Conservation (phyloP, 768 basidiomycete species). For the Paxillus involutus region DNA sequence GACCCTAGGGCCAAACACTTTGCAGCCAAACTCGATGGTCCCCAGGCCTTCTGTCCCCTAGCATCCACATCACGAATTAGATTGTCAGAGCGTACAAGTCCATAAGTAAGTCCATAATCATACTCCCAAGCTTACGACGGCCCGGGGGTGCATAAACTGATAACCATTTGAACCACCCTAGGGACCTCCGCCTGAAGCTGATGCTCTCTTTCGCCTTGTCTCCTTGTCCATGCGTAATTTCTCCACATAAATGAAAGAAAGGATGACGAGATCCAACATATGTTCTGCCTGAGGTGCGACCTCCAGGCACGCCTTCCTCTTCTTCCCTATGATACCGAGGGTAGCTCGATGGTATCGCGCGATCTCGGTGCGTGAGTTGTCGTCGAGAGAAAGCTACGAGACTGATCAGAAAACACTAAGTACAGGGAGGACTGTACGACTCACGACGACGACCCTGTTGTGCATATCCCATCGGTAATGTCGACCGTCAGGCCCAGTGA, state of each 20-base stretch:
- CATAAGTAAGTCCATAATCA: too few relatives aligned
- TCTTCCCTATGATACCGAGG: conserved; percentile 17
- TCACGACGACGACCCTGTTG: too few relatives aligned
- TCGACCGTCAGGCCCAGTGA: conserved; percentile 32
- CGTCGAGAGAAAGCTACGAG: conserved; percentile 16
- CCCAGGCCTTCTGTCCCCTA: too few relatives aligned
- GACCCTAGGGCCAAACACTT: too few relatives aligned
- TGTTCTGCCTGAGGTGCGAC: conserved; percentile 12
- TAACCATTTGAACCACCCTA: too few relatives aligned
- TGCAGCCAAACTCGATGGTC: too few relatives aligned
- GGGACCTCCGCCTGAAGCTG: too few relatives aligned
- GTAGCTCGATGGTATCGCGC: conserved; percentile 17
- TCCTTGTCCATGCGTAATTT: conserved; percentile 20
- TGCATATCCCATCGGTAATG: conserved; percentile 33
- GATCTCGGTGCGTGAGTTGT: conserved; percentile 8
- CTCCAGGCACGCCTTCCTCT: conserved; percentile 13
- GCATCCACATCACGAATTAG: too few relatives aligned
- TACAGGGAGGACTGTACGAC: too few relatives aligned
- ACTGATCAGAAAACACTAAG: background rate
- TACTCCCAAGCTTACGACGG: too few relatives aligned
- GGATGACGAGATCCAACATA: conserved; percentile 24
- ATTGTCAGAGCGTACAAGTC: too few relatives aligned
- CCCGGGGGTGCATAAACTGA: too few relatives aligned
- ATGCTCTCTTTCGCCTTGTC: background rate
- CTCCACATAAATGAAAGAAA: conserved; percentile 28